phyloP scores from a whole-genome alignment of 1,284 basidiomycete genomes.

The Thecaphora frezii region DNA sequence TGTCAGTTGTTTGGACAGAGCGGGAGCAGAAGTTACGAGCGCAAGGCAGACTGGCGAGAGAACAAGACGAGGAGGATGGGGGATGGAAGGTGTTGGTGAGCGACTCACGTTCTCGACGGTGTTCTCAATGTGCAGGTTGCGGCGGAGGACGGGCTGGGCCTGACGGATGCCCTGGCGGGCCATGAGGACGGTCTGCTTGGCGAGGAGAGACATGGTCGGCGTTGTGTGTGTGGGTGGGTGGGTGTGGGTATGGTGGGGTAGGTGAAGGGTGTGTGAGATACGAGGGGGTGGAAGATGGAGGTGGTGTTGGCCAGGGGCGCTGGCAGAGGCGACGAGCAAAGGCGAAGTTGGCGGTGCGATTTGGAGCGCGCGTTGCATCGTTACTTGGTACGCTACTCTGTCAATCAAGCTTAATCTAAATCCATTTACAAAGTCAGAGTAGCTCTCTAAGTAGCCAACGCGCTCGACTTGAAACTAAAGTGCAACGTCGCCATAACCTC shows the following conservation, averaged over 20 bases:
- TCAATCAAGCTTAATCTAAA: too few species aligned
- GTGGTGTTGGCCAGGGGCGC: neutral
- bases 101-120: conserved; percentile 52
- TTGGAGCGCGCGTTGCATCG: too few species aligned
- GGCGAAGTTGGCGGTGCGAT: neutral
- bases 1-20: too few species aligned
- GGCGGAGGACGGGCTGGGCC: conserved; percentile 41
- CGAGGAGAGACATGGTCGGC: conserved; percentile 42
- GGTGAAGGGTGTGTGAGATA: conserved; percentile 3
- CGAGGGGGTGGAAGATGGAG: conserved; percentile 3
- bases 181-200: conserved; percentile 36
- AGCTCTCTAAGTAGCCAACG: too few species aligned
- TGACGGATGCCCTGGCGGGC: conserved; percentile 42
- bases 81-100: neutral
- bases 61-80: neutral
- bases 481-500: too few species aligned
- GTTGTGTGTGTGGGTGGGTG: neutral
- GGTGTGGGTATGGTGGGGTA: neutral
- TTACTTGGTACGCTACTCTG: too few species aligned
- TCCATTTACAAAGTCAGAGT: too few species aligned
- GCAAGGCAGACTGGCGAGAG: neutral
- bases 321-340: neutral
- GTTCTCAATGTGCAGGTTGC: conserved; percentile 56
- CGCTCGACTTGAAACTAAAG: too few species aligned
- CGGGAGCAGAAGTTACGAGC: too few species aligned